phyloP scores from a whole-genome alignment of 768 basidiomycete genomes.

The Austroboletus eburneus region DNA sequence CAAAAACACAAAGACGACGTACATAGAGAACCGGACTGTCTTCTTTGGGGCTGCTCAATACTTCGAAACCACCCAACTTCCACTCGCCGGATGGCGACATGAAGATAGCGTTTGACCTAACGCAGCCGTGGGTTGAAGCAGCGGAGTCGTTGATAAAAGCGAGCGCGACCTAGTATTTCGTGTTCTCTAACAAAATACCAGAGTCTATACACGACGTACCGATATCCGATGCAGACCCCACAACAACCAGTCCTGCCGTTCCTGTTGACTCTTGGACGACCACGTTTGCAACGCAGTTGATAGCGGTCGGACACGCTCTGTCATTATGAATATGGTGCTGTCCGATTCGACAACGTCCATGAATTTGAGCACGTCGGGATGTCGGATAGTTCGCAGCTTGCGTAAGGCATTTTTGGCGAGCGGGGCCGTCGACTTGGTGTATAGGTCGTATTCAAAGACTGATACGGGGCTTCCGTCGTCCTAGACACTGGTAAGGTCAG shows the following conservation, averaged over 20 bases:
- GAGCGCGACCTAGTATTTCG: slow-evolving; percentile 64
- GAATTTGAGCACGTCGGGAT: slow-evolving; percentile 95
- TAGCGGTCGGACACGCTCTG: slow-evolving; percentile 85
- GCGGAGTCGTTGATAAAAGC: slow-evolving; percentile 86
- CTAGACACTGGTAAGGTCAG: slow-evolving; percentile 39
- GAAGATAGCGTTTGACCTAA: slow-evolving; percentile 75
- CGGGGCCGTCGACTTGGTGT: slow-evolving; percentile 57
- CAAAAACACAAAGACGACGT: too few species aligned
- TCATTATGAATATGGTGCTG: slow-evolving; percentile 83
- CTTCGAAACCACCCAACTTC: slow-evolving; percentile 93
- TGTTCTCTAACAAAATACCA: not conserved
- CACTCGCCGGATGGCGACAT: slow-evolving; percentile 94
- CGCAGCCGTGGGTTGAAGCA: slow-evolving; percentile 77
- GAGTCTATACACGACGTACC: slow-evolving; percentile 37
- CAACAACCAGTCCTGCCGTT: slow-evolving; percentile 81
- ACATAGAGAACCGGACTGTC: slow-evolving; percentile 78
- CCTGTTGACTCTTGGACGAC: slow-evolving; percentile 56
- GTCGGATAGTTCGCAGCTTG: slow-evolving; percentile 86
- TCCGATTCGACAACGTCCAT: slow-evolving; percentile 93
- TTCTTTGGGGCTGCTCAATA: slow-evolving; percentile 81
- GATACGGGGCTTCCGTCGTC: slow-evolving; percentile 86
- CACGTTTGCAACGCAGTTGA: slow-evolving; percentile 57
- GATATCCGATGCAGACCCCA: slow-evolving; percentile 93
- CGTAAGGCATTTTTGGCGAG: slow-evolving; percentile 87
- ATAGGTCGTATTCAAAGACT: slow-evolving; percentile 89